phyloP scores from a whole-genome alignment of 129 eudicot genomes.

The sunflower (Helianthus annuus) region HanXRQr2.0-SUNRISE NC_035437.2:174873214-174873713 shows the following conservation, averaged over 20 bases:
- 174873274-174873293: too few relatives aligned
- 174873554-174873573: slow-evolving; percentile 60
- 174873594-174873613: slow-evolving; percentile 70
- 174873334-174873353: too few relatives aligned
- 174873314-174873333: too few relatives aligned
- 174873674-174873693: slow-evolving; percentile 53
- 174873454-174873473: slow-evolving; percentile 19
- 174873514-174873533: background rate
- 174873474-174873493: too few relatives aligned
- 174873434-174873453: slow-evolving; percentile 69
- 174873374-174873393: slow-evolving; percentile 77
- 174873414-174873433: slow-evolving; percentile 63
- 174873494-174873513: slow-evolving; percentile 46
- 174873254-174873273: too few relatives aligned
- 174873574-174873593: slow-evolving; percentile 75
- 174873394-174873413: slow-evolving; percentile 57
- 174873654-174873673: slow-evolving; percentile 82
- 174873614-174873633: slow-evolving; percentile 29
- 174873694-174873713: slow-evolving; percentile 50
- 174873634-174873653: slow-evolving; percentile 48
- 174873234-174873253: too few relatives aligned
- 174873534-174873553: too few relatives aligned
- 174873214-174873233: too few relatives aligned
- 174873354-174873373: too few relatives aligned
- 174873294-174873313: too few relatives aligned